These are phyloP conservation scores for Theobroma cacao DNA, from an alignment of 345 rosid genomes.

Conservation along the genomic window DNA sequence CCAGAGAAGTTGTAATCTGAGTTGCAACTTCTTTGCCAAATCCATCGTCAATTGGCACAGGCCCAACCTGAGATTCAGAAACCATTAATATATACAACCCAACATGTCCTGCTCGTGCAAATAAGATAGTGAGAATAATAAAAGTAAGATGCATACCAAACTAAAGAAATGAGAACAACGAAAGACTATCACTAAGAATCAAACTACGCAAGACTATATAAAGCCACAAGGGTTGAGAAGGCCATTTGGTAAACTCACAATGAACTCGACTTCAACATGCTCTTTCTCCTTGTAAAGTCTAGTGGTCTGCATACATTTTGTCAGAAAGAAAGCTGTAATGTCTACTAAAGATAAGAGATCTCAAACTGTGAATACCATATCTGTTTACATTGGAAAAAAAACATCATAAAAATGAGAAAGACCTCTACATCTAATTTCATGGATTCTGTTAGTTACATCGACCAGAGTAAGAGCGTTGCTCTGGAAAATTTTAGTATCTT, in stretches of 20 bases:
- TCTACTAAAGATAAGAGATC: background rate
- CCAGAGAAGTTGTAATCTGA: slow-evolving; percentile 57
- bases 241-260: slow-evolving; percentile 49
- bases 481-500: background rate
- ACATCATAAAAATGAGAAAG: background rate
- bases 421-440: background rate
- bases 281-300: slow-evolving; percentile 83
- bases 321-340: slow-evolving; percentile 1
- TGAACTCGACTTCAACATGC: slow-evolving; percentile 93
- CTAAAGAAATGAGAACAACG: background rate
- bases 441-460: background rate
- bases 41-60: slow-evolving; percentile 65
- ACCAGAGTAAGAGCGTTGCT: background rate
- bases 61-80: slow-evolving; percentile 55
- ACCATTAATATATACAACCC: background rate
- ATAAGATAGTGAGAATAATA: background rate
- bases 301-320: slow-evolving; percentile 50
- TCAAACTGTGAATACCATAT: background rate
- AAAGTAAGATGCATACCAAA: background rate
- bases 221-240: background rate
- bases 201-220: background rate
- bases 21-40: slow-evolving; percentile 71
- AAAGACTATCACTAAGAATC: background rate
- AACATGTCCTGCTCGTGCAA: background rate
- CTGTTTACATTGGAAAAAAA: background rate